These are phyloP conservation scores for Amylostereum areolatum DNA, from an alignment of 1,284 basidiomycete species.

Conservation along the genomic window DNA sequence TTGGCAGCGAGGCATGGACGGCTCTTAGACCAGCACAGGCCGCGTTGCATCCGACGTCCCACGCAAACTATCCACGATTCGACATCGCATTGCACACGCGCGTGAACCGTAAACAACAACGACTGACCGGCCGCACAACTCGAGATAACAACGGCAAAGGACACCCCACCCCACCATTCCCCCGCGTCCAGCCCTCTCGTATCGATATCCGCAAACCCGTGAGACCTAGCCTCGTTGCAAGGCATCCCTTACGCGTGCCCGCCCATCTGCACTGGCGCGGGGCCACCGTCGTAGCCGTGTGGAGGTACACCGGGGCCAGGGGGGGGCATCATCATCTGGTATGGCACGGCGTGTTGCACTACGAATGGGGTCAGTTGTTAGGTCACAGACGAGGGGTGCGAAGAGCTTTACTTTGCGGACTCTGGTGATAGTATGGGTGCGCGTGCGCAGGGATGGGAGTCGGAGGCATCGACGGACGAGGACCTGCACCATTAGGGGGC, in stretches of 20 bases:
- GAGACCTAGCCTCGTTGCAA: slow-evolving; percentile 4
- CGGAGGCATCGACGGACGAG: slow-evolving; percentile 78
- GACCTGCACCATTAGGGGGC: slow-evolving; percentile 67
- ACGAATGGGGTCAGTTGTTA: slow-evolving; percentile 13
- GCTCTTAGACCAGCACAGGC: no score
- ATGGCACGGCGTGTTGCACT: slow-evolving; percentile 80
- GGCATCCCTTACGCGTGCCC: slow-evolving; percentile 41
- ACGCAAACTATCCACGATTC: no score
- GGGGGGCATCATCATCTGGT: slow-evolving; percentile 83
- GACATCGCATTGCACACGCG: no score
- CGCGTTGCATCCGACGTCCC: no score
- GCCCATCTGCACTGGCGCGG: slow-evolving; percentile 68
- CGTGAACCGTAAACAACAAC: no score
- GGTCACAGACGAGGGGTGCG: slow-evolving; percentile 14
- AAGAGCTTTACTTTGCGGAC: slow-evolving; percentile 66
- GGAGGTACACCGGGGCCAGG: slow-evolving; percentile 56
- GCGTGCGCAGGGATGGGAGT: slow-evolving; percentile 79
- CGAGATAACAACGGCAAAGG: no score
- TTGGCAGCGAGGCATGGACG: no score
- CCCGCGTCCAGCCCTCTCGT: neutral
- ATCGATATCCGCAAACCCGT: slow-evolving; percentile 4
- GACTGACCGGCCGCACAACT: no score
- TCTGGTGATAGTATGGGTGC: slow-evolving; percentile 80
- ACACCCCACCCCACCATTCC: neutral
- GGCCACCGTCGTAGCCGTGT: slow-evolving; percentile 66